Percentiles rank a stretch among this genome's conserved stretches.
Conservation (phyloP, 2,329 filamentous ascomycete genomes). For the Claviceps sp. region DNA sequence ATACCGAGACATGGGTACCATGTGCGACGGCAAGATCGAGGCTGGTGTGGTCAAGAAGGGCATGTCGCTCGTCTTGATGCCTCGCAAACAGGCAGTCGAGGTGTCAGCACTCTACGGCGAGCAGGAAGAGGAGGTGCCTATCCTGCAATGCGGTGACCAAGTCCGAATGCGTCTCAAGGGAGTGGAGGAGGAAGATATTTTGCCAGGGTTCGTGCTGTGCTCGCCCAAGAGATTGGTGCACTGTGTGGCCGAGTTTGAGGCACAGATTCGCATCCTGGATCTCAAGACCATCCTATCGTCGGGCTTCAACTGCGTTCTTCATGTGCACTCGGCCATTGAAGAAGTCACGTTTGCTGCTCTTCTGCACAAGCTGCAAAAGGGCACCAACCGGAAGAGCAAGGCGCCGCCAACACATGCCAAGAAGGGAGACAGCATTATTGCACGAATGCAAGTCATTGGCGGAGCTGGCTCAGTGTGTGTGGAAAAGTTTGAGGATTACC, state of each 20-base stretch:
- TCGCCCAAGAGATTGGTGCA: conserved; percentile 89
- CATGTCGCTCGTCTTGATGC: conserved; percentile 83
- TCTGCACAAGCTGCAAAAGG: conserved; percentile 90
- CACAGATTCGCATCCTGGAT: conserved; percentile 90
- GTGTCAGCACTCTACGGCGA: conserved; percentile 85
- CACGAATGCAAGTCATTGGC: conserved; percentile 74
- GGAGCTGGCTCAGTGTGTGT: conserved; percentile 81
- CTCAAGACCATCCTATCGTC: conserved; percentile 87
- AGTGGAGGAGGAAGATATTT: conserved; percentile 92
- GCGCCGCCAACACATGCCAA: conserved; percentile 82
- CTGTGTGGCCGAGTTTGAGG: conserved; percentile 80
- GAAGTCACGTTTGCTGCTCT: conserved; percentile 85
- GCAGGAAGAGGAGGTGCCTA: conserved; percentile 78
- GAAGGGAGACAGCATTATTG: conserved; percentile 73
- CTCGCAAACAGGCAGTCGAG: conserved; percentile 70
- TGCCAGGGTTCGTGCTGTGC: conserved; percentile 92
- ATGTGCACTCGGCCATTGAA: conserved; percentile 94
- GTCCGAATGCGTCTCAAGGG: conserved; percentile 84
- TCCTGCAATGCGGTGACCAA: conserved; percentile 86
- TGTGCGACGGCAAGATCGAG: conserved; percentile 96
- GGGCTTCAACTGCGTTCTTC: conserved; percentile 94
- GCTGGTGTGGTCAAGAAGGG: conserved; percentile 89
- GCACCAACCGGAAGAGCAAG: conserved; percentile 88
- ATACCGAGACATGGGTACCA: conserved; percentile 93
- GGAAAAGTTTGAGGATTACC: conserved; percentile 90